Evolutionary conservation across 495 filamentous ascomycete species (phyloP).

Genomic region (Annulohypoxylon nitens): DNA sequence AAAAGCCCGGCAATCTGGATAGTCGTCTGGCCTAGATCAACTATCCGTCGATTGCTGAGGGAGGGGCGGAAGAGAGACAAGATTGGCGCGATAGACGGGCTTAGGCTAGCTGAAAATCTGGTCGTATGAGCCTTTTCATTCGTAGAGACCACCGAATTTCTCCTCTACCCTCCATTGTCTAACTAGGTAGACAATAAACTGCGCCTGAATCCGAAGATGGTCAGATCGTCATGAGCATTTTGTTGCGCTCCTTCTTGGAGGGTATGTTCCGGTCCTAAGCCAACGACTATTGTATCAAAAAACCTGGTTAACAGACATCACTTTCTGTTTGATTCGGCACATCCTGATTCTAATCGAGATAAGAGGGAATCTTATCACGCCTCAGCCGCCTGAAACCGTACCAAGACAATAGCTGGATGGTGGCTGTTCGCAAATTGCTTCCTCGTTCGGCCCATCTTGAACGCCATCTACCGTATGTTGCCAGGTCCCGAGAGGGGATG

Average conservation of each 20-base stretch:
- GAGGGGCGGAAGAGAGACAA: slow-evolving; percentile 11
- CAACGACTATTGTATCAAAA: slow-evolving; percentile 6
- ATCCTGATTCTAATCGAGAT: slow-evolving; percentile 1
- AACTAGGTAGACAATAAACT: not conserved
- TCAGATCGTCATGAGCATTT: slow-evolving; percentile 18
- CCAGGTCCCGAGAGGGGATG: slow-evolving; percentile 9
- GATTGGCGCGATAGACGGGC: slow-evolving; percentile 3
- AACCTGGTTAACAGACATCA: slow-evolving; percentile 11
- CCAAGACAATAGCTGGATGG: slow-evolving; percentile 20
- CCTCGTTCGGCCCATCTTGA: slow-evolving; percentile 4
- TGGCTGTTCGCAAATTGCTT: slow-evolving; percentile 30
- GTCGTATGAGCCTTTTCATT: not conserved
- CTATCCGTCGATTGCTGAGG: slow-evolving; percentile 3
- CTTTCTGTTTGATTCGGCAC: slow-evolving; percentile 12
- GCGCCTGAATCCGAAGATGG: slow-evolving; percentile 15
- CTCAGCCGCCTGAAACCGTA: slow-evolving; percentile 4
- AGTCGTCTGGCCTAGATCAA: slow-evolving; percentile 2
- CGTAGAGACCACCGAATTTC: slow-evolving; percentile 12
- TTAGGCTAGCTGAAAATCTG: slow-evolving; percentile 33
- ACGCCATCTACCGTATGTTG: slow-evolving; percentile 11
- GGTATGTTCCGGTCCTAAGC: slow-evolving; percentile 15
- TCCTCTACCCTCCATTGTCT: not conserved
- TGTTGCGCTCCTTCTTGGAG: not conserved
- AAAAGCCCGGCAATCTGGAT: slow-evolving; percentile 13
- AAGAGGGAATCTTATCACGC: not conserved